Evolutionary conservation across 345 rosid genomes (phyloP).

Genomic region (Lepidium didymum): DNA sequence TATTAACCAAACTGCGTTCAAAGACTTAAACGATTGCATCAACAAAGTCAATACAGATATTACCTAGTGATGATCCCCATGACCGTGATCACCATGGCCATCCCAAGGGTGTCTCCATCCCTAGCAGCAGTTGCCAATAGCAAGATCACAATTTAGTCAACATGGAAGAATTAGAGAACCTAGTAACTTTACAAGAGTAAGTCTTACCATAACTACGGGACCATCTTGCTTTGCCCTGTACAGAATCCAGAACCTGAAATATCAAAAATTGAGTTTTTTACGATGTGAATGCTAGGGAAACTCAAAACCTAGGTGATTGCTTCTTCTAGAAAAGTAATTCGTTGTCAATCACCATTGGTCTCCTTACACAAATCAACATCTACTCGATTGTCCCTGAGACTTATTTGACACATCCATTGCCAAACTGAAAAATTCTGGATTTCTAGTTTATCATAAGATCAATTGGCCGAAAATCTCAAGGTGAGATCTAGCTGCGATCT

Average conservation of each 20-base stretch:
- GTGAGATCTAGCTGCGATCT: constrained; percentile 7
- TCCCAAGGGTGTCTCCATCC: constrained; percentile 99
- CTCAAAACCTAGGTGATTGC: background rate
- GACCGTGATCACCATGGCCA: constrained; percentile 86
- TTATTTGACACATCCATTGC: background rate
- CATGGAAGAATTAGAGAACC: background rate
- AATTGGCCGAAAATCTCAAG: background rate
- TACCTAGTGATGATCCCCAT: constrained; percentile 66
- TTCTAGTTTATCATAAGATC: background rate
- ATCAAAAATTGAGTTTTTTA: background rate
- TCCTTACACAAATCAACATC: background rate
- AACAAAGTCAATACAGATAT: background rate
- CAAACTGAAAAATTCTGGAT: background rate
- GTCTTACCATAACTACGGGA: constrained; percentile 82
- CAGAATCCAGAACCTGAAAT: constrained; percentile 85
- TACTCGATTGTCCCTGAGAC: background rate
- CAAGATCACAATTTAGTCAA: background rate
- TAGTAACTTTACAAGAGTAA: background rate
- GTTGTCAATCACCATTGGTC: no score
- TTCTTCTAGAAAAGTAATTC: background rate
- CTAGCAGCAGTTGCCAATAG: constrained; percentile 30
- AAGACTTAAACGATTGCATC: background rate
- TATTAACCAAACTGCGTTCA: no score
- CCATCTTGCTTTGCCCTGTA: constrained; percentile 96
- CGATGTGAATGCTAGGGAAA: background rate